Evolutionary conservation across 2,329 filamentous ascomycete species (phyloP).

Genomic region (Aspergillus piperis): DNA sequence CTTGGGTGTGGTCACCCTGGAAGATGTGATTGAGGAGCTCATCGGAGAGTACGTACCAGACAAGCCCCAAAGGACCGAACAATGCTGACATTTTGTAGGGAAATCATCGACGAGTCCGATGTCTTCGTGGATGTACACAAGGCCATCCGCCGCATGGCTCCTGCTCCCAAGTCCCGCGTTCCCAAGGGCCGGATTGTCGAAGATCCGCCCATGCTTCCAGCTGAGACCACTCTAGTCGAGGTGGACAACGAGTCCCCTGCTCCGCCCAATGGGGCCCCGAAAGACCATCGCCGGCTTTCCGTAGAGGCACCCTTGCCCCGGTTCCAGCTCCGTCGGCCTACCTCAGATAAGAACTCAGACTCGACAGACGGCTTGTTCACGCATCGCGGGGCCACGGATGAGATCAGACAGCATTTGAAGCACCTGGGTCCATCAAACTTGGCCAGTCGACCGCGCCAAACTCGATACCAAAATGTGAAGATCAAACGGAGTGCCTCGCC

Average conservation of each 20-base stretch:
- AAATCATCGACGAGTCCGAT: conserved; percentile 98
- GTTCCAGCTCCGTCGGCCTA: conserved; percentile 43
- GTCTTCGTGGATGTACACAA: conserved; percentile 99
- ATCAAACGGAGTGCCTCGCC: conserved; percentile 58
- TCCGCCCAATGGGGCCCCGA: conserved; percentile 21
- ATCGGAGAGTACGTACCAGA: conserved; percentile 82
- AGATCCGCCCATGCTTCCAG: conserved; percentile 42
- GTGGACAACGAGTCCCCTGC: conserved; percentile 47
- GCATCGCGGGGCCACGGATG: conserved; percentile 55
- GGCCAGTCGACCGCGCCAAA: conserved; percentile 61
- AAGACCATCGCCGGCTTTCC: conserved; percentile 33
- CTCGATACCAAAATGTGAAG: conserved; percentile 64
- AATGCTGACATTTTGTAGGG: conserved; percentile 55
- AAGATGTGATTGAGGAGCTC: conserved; percentile 97
- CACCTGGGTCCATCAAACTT: conserved; percentile 66
- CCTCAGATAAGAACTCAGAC: conserved; percentile 30
- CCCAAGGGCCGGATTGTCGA: conserved; percentile 57
- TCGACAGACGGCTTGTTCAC: conserved; percentile 38
- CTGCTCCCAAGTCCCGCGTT: conserved; percentile 76
- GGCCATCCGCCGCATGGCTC: conserved; percentile 84
- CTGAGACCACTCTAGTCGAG: conserved; percentile 43
- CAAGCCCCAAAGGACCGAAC: not conserved
- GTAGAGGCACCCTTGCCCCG: conserved; percentile 41
- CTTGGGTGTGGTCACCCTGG: conserved; percentile 88
- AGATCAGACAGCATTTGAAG: conserved; percentile 61